Evolutionary conservation across 1,284 basidiomycete species (phyloP), one percentile per base, ranked within the genome.

Genomic region (Laetiporus sulphureus): DNA sequence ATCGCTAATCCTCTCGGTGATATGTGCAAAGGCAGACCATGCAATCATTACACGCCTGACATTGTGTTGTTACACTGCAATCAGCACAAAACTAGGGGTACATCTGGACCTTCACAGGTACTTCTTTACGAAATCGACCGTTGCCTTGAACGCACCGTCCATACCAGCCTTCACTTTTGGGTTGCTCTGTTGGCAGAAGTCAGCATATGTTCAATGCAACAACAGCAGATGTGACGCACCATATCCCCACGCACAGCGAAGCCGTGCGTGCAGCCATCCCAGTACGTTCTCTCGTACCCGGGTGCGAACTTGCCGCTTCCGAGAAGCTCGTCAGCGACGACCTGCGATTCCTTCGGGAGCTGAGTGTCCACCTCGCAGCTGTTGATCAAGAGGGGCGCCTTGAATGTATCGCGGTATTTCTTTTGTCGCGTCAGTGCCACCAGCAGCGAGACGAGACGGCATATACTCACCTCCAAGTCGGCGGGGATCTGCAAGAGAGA

Each of bases 341-440:
- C 63, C 51, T 72, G 69, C 4, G 69, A 54, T 45, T 74, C 70
- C 3, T 45, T 49, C 3, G 76, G 72, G 63, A 80, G 82, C 51
- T 61, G 57, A 3, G 33, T 3, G 58, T 83, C 81, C 22, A 62
- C 40, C 22, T 74, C 71, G 63, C 79, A 82, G 29, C 69, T 72
- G 62, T 82, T 81, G 60, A 83, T 74, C 20, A 82, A 68, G 7
- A 84, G 64, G 19, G 80, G 79, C 1, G 67, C 72, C 45, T 70
- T 73, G 40, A 75, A 66, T 11, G 42, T 51, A 3, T 44, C 43
- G 12, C 33, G 39, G 23, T 44, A 48, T 43, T 42, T 41, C 41
- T 41, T 29, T n/a, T n/a, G n/a, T n/a, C n/a, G n/a, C n/a, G n/a
- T n/a, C n/a, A n/a, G n/a, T n/a, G n/a, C n/a, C n/a, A n/a, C n/a